Evolutionary conservation across 2,329 filamentous ascomycete genomes (phyloP), one percentile per base, ranked within the genome.

Genomic region (Paraconiothyrium sp.): DNA sequence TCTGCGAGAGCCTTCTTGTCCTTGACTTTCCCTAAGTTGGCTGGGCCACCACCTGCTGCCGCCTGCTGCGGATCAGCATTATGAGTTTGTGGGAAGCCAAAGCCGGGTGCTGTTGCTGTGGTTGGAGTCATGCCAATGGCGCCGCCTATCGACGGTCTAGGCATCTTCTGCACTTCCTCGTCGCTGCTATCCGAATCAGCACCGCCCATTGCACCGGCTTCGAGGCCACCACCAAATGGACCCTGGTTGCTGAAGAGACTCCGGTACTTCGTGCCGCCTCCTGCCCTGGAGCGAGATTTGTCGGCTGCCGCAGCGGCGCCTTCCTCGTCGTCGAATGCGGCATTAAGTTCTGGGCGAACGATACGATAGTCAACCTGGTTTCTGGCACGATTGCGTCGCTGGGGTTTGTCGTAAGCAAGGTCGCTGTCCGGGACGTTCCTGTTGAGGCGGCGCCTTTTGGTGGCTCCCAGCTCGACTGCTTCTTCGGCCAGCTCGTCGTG

Each of bases 141-240:
- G 49, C 90, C 91, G 49, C 83, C 84, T 54, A 41, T n/a, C n/a
- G 84, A 65, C 27, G 63, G 81, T 78, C 78, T 84, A 54, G 78
- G 74, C 71, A 85, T 87, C 62, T 90, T 87, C 66, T 89, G 88
- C 66, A 88, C 88, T 73, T 99, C 95, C 68, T 99, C 95, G 71
- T 99, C 95, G 76, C 95, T 99, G 78, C 93, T 97, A 76, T 99
- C 95, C 6, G 94, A 97, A 72, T 98, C 95, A 9, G 89, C 91
- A 57, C 91, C 92, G 32, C 90, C 93, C 63, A 88, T 88, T 59
- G 90, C 91, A 1, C 92, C 92, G 16, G 92, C 88, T 39, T 92
- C 92, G 47, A 90, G 89, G 49, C 91, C 92, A 46, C 95, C 93
- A 61, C 93, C 95, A 78, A 99, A 98, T 2, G 95, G 95, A 9